Evolutionary conservation across 2,329 filamentous ascomycete species (phyloP), one percentile per base, ranked within the genome.

Genomic region (Acrocalymma vagum): DNA sequence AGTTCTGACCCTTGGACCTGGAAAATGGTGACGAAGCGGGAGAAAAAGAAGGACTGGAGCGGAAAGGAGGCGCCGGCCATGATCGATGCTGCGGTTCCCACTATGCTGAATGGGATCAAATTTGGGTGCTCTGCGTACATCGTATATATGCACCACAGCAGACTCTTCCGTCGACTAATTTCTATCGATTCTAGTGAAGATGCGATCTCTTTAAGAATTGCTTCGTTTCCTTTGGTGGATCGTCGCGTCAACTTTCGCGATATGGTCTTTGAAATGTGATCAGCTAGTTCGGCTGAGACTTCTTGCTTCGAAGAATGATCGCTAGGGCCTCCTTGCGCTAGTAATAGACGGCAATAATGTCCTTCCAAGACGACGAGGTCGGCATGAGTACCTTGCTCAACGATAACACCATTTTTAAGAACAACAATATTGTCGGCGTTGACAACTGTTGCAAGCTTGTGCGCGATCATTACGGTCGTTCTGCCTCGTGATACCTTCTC

Each of bases 381-480:
- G 45, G 90, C 81, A 65, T 96, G 92, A 0, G 82, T 90, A 30
- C 92, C 92, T 70, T 96, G 90, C 69, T 96, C 93, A 11, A 95
- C 78, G 45, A 96, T 93, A 10, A 78, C 73, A 9, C 92, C 92
- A 41, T 84, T 70, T 9, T 83, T 79, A 84, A 96, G 90, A 53
- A 95, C 91, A n/a, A 96, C 88, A 56, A 96, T 96, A 62, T 95
- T 95, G 69, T 96, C 87, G 0, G 91, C 91, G 51, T 90, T 84
- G 69, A 84, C 90, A 73, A 96, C 94, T 9, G 92, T 96, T 1
- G 90, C 95, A 8, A 96, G 77, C 56, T 91, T 86, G 72, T 96
- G 92, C 29, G 93, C 92, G 69, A 96, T 96, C 8, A 90, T 88
- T 58, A 96, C 94, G 5, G 92, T 96, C 1, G 92, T 96, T 40